These are phyloP conservation scores for Erodium texanum DNA, from an alignment of 441 rosid genomes.

Conservation along the genomic window DNA sequence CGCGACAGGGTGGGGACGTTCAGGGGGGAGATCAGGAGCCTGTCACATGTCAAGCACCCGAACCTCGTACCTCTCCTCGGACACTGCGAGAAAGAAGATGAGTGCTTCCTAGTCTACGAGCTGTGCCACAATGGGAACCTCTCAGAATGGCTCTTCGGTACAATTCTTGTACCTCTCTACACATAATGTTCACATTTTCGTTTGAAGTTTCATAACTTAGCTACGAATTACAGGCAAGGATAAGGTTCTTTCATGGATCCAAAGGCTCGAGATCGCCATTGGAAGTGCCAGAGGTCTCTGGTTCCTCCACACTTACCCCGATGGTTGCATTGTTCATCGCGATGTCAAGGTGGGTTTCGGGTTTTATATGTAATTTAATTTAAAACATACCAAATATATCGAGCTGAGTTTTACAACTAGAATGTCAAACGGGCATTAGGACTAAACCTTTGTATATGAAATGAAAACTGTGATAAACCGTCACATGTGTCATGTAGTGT, in stretches of 20 bases:
- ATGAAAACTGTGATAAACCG: too few species aligned
- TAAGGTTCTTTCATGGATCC: constrained; percentile 43
- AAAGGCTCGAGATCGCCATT: constrained; percentile 46
- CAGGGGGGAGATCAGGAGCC: constrained; percentile 45
- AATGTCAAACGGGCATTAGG: too few species aligned
- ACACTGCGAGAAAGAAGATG: constrained; percentile 38
- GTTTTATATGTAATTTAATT: too few species aligned
- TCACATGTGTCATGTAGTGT: too few species aligned
- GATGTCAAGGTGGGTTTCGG: constrained; percentile 37
- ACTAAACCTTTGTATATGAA: too few species aligned
- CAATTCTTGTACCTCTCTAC: neutral
- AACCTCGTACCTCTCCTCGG: constrained; percentile 51
- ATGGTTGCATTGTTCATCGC: constrained; percentile 54
- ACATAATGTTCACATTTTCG: neutral
- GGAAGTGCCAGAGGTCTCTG: constrained; percentile 46
- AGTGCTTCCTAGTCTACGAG: constrained; percentile 48
- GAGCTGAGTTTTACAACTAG: too few species aligned
- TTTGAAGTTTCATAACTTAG: neutral
- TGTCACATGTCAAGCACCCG: constrained; percentile 49
- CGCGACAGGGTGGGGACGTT: constrained; percentile 43
- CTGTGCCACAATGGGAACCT: constrained; percentile 47
- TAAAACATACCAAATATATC: too few species aligned
- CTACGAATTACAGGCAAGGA: constrained; percentile 33
- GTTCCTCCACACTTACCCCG: constrained; percentile 54
- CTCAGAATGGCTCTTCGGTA: constrained; percentile 54